Base-by-base conservation (phyloP, 129 eudicot species). In the Tanacetum coccineum region DNA sequence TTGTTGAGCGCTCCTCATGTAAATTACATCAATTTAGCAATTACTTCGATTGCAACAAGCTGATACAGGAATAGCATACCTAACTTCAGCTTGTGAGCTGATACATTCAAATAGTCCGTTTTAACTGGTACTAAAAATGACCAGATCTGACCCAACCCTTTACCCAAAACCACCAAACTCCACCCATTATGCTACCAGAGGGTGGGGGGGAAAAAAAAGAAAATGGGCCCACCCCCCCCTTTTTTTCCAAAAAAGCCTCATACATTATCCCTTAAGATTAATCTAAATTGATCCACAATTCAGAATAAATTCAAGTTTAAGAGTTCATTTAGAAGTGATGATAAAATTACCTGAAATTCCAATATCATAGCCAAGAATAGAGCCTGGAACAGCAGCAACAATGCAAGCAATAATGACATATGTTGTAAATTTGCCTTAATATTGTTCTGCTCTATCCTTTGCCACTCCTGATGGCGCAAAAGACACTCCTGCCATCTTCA, bases 331-430 rank as follows among this genome's bases (percentile, higher is more conserved):
- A 15, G 26, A 9, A 40, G 3, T 26, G 21, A 30, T n/a, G 40
- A 42, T 60, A 30, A 10, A 28, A n/a, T 4, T 22, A 83, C 95
- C 94, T 79, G 95, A 89, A 66, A 89, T 86, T 18, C 96, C 96
- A 62, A 90, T 82, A 55, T 84, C 97, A 74, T 90, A 87, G 40
- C 91, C 89, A 55, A 86, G 87, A 66, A 87, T 80, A 1, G 97
- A 79, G 6, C 97, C 95, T 19, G 95, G 95, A 76, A 75, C 48
- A 58, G 91, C 97, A 48, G 97, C 95, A 76, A 90, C 87, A 51
- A 90, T 70, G 75, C 97, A 90, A 21, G 91, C 81, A 32, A 87
- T 50, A 62, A 90, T 76, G 4, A 90, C 88, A 67, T 81, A 87
- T 48, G 79, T 6, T n/a, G 97, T 90, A 28, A 86, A 85, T 59